Conservation (phyloP, 2,329 filamentous ascomycete genomes). For the Pyricularia grisea region DNA sequence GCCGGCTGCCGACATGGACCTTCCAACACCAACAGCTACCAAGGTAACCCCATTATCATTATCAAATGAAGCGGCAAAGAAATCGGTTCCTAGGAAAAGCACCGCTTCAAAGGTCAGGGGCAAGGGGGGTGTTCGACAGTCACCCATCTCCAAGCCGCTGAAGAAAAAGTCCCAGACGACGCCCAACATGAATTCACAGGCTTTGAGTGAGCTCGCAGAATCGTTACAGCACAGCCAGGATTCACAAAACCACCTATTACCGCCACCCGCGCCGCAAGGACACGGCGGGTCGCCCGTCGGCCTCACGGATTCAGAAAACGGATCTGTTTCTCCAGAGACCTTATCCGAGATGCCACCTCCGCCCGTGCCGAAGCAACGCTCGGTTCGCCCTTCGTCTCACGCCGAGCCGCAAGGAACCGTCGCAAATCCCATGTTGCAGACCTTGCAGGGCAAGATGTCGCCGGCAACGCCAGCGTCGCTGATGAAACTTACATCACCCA, state of each 20-base stretch:
- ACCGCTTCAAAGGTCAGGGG: slow-evolving; percentile 36
- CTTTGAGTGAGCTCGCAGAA: slow-evolving; percentile 40
- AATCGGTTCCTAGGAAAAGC: slow-evolving; percentile 32
- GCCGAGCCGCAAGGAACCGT: slow-evolving; percentile 43
- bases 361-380: slow-evolving; percentile 55
- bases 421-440: slow-evolving; percentile 13
- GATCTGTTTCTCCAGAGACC: slow-evolving; percentile 53
- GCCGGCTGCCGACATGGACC: slow-evolving; percentile 49
- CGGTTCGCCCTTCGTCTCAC: slow-evolving; percentile 58
- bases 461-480: slow-evolving; percentile 82
- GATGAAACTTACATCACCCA: slow-evolving; percentile 62
- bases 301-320: slow-evolving; percentile 52
- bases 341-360: slow-evolving; percentile 59
- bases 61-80: slow-evolving; percentile 40
- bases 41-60: slow-evolving; percentile 10
- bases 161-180: slow-evolving; percentile 43
- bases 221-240: slow-evolving; percentile 26
- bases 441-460: slow-evolving; percentile 33
- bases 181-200: slow-evolving; percentile 46
- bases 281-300: slow-evolving; percentile 22
- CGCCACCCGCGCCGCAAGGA: slow-evolving; percentile 14
- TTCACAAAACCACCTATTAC: slow-evolving; percentile 21
- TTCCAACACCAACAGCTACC: slow-evolving; percentile 25
- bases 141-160: slow-evolving; percentile 62
- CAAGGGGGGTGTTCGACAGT: slow-evolving; percentile 53